Conservation (phyloP, 768 basidiomycete genomes). For the Boletus subcaerulescens region DNA sequence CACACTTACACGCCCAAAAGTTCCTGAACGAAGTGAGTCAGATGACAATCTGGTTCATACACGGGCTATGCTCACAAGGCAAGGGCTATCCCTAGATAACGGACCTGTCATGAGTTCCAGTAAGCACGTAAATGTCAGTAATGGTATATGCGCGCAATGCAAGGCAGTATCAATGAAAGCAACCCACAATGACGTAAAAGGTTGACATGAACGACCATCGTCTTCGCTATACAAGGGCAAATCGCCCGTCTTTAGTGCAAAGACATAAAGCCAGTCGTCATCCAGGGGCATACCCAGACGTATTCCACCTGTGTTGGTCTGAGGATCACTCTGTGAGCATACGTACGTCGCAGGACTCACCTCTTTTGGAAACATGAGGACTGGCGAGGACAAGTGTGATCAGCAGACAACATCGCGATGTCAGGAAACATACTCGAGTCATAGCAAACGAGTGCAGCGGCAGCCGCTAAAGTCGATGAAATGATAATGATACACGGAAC, state of each 20-base stretch:
- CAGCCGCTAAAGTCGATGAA: constrained; percentile 7
- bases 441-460: constrained; percentile 16
- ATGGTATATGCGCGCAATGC: background rate
- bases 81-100: constrained; percentile 17
- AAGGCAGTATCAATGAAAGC: background rate
- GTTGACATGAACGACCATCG: constrained; percentile 14
- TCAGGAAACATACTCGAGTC: constrained; percentile 3
- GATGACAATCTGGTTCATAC: background rate
- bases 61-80: constrained; percentile 9
- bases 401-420: background rate
- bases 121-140: too few species aligned
- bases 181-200: constrained; percentile 16
- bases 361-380: constrained; percentile 22
- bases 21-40: background rate
- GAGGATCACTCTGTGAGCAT: background rate
- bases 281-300: constrained; percentile 16
- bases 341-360: background rate
- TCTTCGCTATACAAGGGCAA: constrained; percentile 1
- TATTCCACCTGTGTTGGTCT: constrained; percentile 12
- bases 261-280: background rate
- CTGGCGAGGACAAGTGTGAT: background rate
- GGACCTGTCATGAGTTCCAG: constrained; percentile 4
- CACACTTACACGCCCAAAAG: constrained; percentile 16
- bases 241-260: background rate
- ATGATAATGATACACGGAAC: background rate